Conservation (phyloP, 2,329 filamentous ascomycete species). For the Trichoderma simmonsii region DNA sequence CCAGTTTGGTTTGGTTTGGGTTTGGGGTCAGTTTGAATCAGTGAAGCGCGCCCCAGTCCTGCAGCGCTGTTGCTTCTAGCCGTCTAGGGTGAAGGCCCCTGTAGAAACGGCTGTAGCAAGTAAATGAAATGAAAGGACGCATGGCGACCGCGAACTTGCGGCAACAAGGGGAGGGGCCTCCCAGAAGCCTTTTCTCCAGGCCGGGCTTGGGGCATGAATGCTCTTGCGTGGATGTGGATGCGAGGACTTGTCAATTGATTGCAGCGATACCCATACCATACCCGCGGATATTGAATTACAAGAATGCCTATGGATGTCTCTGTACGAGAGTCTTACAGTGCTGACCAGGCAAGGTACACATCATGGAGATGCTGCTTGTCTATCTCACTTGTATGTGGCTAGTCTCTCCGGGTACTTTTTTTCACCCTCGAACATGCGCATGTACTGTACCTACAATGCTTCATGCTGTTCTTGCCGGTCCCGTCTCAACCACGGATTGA, state of each 20-base stretch:
- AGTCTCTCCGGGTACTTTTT: background rate
- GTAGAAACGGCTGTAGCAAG: slow-evolving; percentile 13
- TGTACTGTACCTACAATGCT: background rate
- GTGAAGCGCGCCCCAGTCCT: slow-evolving; percentile 9
- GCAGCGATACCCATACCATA: background rate
- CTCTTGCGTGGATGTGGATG: background rate
- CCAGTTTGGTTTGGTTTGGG: no score
- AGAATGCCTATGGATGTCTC: background rate
- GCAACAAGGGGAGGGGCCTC: slow-evolving; percentile 13
- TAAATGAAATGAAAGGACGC: slow-evolving; percentile 17
- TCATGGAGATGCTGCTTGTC: background rate
- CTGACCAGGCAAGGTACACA: background rate
- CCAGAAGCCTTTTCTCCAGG: background rate
- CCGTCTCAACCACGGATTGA: background rate
- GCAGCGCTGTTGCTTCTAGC: slow-evolving; percentile 1
- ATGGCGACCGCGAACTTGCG: slow-evolving; percentile 3
- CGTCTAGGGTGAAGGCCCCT: background rate
- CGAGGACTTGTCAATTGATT: background rate
- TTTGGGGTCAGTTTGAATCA: background rate
- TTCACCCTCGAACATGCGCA: no score
- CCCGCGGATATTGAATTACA: background rate
- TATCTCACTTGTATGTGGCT: background rate
- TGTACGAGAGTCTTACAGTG: background rate
- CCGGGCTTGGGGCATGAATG: background rate
- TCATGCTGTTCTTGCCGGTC: background rate